A percentile compares a stretch with the other conserved stretches of the same genome.
Evolutionary conservation across 2,329 filamentous ascomycete species (phyloP).

Genomic region (Aspergillus ochraceoroseus): DNA sequence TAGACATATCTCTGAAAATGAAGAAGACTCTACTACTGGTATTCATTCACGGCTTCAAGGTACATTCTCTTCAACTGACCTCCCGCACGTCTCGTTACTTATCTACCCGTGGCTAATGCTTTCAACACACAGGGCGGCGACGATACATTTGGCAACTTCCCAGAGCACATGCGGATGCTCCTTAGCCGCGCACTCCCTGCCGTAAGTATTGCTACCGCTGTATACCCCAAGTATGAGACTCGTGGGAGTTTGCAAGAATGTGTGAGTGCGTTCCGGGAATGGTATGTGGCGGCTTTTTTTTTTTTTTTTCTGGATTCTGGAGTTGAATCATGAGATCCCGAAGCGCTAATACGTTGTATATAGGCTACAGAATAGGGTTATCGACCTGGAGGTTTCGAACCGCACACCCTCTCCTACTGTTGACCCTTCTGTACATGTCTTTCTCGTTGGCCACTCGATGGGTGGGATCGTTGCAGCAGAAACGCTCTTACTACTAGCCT

Average conservation of each 20-base stretch:
- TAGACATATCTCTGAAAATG: slow-evolving; percentile 36
- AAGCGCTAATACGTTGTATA: neutral
- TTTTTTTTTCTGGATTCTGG: neutral
- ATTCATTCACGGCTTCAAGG: slow-evolving; percentile 49
- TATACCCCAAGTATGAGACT: slow-evolving; percentile 50
- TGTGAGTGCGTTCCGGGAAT: slow-evolving; percentile 46
- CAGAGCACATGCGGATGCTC: slow-evolving; percentile 41
- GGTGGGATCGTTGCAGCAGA: slow-evolving; percentile 93
- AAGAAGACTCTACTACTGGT: slow-evolving; percentile 46
- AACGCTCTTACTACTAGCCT: slow-evolving; percentile 68
- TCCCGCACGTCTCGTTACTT: neutral
- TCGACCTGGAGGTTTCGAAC: slow-evolving; percentile 84
- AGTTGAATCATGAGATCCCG: neutral
- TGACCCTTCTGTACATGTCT: slow-evolving; percentile 74
- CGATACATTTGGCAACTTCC: slow-evolving; percentile 47
- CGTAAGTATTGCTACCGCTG: slow-evolving; percentile 39
- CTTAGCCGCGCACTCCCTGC: slow-evolving; percentile 43
- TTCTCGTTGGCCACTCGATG: slow-evolving; percentile 85
- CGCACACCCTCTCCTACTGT: slow-evolving; percentile 76
- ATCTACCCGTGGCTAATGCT: neutral
- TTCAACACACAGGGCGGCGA: slow-evolving; percentile 41
- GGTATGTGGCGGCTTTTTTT: slow-evolving; percentile 30
- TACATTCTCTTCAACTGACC: slow-evolving; percentile 21
- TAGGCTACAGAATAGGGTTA: slow-evolving; percentile 85
- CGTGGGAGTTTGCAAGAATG: slow-evolving; percentile 46